phyloP scores from a whole-genome alignment of 768 basidiomycete genomes.

The Rhizopogon vesiculosus region DNA sequence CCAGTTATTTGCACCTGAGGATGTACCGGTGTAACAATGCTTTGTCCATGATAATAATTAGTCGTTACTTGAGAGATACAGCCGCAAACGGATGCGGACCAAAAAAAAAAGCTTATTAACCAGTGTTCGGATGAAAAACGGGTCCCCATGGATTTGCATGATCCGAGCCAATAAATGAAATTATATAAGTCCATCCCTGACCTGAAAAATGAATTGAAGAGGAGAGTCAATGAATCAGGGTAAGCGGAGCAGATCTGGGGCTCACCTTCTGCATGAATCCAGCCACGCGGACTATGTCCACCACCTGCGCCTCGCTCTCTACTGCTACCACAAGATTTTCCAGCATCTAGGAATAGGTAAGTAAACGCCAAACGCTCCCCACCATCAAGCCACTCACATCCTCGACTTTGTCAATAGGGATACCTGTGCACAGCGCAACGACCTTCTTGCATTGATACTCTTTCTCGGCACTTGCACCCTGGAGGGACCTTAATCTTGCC shows the following conservation, averaged over 20 bases:
- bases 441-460: conserved; percentile 91
- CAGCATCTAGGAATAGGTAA: conserved; percentile 55
- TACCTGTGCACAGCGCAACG: conserved; percentile 83
- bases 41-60: conserved; percentile 16
- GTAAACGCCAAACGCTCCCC: conserved; percentile 13
- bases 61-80: conserved; percentile 27
- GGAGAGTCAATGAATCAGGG: conserved; percentile 19
- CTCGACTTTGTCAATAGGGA: conserved; percentile 85
- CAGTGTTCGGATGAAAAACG: neutral
- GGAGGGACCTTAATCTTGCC: conserved; percentile 60
- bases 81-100: neutral
- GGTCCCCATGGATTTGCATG: neutral
- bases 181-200: conserved; percentile 39
- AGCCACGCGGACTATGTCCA: conserved; percentile 82
- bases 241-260: conserved; percentile 8
- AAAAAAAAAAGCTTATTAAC: conserved; percentile 6
- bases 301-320: conserved; percentile 79
- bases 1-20: conserved; percentile 87
- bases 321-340: conserved; percentile 83
- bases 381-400: conserved; percentile 53
- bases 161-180: conserved; percentile 13
- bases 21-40: conserved; percentile 29
- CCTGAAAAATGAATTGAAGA: conserved; percentile 15
- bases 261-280: conserved; percentile 88
- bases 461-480: conserved; percentile 82